A percentile compares a stretch with the other conserved stretches of the same genome.
These are phyloP conservation scores for Sapria himalayana DNA, from an alignment of 345 rosid species.

Conservation along the genomic window DNA sequence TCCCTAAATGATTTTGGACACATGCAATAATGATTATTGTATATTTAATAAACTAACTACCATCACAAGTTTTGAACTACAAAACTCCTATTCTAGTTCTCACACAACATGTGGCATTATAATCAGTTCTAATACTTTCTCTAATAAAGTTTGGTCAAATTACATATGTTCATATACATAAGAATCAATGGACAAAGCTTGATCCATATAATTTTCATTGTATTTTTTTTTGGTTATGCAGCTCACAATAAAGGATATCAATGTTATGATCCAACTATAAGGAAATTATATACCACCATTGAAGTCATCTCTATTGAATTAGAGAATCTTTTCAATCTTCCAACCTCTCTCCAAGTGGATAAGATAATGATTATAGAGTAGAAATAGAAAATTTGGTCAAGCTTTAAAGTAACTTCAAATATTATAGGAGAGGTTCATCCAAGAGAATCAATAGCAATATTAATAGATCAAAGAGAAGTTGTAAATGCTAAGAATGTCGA, in stretches of 20 bases:
- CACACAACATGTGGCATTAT: too few species aligned
- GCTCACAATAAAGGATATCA: neutral
- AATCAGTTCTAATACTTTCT: too few species aligned
- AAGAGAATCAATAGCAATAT: too few species aligned
- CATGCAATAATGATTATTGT: neutral
- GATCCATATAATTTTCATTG: neutral
- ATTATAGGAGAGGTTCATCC: too few species aligned
- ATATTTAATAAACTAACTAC: neutral
- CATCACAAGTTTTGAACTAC: neutral
- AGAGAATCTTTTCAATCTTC: neutral
- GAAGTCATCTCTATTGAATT: neutral
- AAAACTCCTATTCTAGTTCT: neutral
- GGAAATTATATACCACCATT: neutral
- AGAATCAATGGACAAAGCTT: neutral
- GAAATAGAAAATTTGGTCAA: neutral
- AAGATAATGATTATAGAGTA: neutral
- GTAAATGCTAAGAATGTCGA: too few species aligned
- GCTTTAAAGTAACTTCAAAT: neutral
- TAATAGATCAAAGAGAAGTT: neutral
- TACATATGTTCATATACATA: neutral
- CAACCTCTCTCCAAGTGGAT: neutral
- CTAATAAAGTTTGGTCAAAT: neutral
- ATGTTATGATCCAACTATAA: neutral
- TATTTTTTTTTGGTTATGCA: neutral
- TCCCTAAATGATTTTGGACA: too few species aligned